Evolutionary conservation across 805 yeast genomes (phyloP).

Genomic region (Starmerella powellii): DNA sequence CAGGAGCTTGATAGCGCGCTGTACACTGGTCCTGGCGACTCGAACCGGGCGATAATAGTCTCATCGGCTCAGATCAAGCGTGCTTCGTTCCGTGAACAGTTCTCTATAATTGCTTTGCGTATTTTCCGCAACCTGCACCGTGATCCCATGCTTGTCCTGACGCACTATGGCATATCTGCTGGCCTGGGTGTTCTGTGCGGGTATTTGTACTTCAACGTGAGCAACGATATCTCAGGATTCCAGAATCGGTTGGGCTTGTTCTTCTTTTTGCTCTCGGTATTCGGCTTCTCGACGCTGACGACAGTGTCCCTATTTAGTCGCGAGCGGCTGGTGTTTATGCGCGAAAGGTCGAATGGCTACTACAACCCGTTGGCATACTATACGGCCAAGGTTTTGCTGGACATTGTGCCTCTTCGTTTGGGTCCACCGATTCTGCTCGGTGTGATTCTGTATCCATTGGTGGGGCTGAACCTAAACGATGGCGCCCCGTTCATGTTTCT

Average conservation of each 20-base stretch:
- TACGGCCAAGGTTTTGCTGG: constrained; percentile 74
- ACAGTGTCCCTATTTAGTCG: constrained; percentile 79
- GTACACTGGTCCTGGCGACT: neutral
- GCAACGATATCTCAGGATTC: constrained; percentile 88
- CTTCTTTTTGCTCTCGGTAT: constrained; percentile 78
- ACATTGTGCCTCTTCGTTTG: constrained; percentile 79
- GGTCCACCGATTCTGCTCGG: constrained; percentile 81
- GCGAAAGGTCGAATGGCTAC: constrained; percentile 91
- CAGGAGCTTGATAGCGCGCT: constrained; percentile 20
- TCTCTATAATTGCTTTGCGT: constrained; percentile 65
- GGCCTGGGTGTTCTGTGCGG: constrained; percentile 78
- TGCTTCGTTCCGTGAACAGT: constrained; percentile 54
- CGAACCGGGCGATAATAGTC: neutral
- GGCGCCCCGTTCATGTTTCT: constrained; percentile 61
- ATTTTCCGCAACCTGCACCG: constrained; percentile 87
- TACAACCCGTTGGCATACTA: constrained; percentile 82
- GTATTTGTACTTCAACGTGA: constrained; percentile 64
- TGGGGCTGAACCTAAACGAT: constrained; percentile 71
- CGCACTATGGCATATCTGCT: constrained; percentile 69
- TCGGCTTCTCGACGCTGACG: constrained; percentile 89
- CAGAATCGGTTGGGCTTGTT: constrained; percentile 90
- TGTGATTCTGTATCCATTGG: constrained; percentile 76
- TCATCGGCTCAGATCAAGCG: constrained; percentile 24
- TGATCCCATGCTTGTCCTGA: constrained; percentile 76
- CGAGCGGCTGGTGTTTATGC: constrained; percentile 77